Base-by-base conservation (phyloP, 306 rosid species). In the Bauhinia variegata region DNA sequence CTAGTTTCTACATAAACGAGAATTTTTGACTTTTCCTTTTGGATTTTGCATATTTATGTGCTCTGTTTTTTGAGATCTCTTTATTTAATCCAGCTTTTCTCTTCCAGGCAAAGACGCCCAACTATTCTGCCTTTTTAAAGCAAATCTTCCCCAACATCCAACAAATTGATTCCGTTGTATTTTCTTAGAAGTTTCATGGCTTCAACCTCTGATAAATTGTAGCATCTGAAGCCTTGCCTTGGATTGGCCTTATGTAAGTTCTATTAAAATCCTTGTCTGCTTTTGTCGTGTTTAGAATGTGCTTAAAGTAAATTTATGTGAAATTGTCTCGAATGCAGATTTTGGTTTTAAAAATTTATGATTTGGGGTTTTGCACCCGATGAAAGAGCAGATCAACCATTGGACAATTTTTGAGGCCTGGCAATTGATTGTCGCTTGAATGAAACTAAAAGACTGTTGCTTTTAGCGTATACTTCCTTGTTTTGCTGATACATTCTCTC, bases 161-260 rank as follows among this genome's bases (percentile, higher is more conserved):
- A 74, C 97, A 91, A 73, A 82, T 91, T 76, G 96, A 88, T 81
- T 88, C 89, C 39, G 6, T 68, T 70, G 58, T 93, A 19, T 89
- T 83, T 82, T 80, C 82, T 19, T 85, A 79, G 61, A 71, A 65
- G 71, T 54, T 65, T 59, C 54, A 33, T 74, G 70, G 73, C 75
- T 60, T 58, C 64, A 36, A 9, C 65, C 8, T 57, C 37, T 13
- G 23, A 16, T 15, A 37, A 34, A 16, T 33, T 8, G 66, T 60
- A 60, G 60, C 75, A 44, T 47, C 67, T n/a, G n/a, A n/a, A 63
- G 67, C 38, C 51, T 31, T 39, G 63, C 17, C 64, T 47, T 58
- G 28, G 8, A 50, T 44, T 54, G 61, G 57, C 31, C 32, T 55
- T 41, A 34, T 58, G 84, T 79, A 53, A 79, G 80, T 74, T 69